Percentiles rank a stretch among this genome's conserved stretches.
Conservation (phyloP, 1,284 basidiomycete genomes). For the Ceratobasidium sp. region DNA sequence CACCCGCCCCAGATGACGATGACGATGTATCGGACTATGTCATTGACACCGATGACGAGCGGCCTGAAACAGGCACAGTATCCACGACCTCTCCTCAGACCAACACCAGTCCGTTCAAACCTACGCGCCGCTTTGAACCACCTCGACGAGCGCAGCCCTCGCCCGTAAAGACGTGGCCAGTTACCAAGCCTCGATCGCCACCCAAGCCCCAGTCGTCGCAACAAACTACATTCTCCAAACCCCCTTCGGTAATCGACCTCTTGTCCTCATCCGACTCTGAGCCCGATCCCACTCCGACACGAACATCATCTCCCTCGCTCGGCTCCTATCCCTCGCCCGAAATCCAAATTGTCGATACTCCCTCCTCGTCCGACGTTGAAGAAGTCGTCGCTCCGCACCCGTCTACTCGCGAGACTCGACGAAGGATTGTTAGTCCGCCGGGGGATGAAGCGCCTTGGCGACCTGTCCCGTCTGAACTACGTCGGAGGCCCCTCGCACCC, state of each 20-base stretch:
- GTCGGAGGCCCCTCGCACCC: not conserved
- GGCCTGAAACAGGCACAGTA: not conserved
- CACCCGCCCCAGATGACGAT: not conserved
- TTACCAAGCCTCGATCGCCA: not conserved
- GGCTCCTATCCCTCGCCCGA: not conserved
- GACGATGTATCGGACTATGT: slow-evolving; percentile 5
- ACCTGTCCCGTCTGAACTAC: not conserved
- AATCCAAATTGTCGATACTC: not conserved
- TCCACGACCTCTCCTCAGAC: not conserved
- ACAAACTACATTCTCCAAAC: not conserved
- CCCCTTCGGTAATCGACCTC: not conserved
- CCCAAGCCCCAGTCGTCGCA: no score
- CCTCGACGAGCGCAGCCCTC: not conserved
- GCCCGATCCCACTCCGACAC: not conserved
- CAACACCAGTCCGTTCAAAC: not conserved
- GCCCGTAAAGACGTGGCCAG: not conserved
- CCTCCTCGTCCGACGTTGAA: not conserved
- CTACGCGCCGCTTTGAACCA: not conserved
- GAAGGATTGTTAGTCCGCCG: not conserved
- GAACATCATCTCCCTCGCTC: slow-evolving; percentile 7
- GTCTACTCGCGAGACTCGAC: not conserved
- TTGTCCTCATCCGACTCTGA: slow-evolving; percentile 9
- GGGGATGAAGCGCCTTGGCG: not conserved
- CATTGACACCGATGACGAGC: slow-evolving; percentile 24
- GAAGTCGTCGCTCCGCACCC: not conserved